Conservation (phyloP, 1,284 basidiomycete genomes). For the Ganoderma boninense region DNA sequence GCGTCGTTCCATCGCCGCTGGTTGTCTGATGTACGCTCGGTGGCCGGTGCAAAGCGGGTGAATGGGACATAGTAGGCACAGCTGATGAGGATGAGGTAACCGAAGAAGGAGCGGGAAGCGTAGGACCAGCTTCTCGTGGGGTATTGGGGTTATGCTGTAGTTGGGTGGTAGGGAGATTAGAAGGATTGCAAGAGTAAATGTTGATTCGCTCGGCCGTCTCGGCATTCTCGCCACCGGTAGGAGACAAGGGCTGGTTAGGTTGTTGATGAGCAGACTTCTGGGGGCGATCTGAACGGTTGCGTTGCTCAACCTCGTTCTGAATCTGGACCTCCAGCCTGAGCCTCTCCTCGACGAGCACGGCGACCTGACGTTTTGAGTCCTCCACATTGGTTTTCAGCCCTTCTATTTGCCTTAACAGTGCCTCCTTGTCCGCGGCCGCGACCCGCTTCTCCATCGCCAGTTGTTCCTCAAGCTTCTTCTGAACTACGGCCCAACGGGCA, state of each 20-base stretch:
- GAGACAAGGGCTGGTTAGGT: neutral
- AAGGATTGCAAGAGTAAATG: neutral
- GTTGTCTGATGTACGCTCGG: neutral
- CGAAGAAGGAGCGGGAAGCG: neutral
- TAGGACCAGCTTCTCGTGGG: too few species aligned
- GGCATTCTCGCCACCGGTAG: neutral
- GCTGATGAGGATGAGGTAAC: neutral
- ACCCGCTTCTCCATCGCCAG: slow-evolving; percentile 11
- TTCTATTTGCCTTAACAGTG: slow-evolving; percentile 12
- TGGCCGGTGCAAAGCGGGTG: neutral
- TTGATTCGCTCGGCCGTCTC: neutral
- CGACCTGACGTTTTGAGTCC: slow-evolving; percentile 9
- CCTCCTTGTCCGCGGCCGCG: slow-evolving; percentile 1
- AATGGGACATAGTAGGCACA: neutral
- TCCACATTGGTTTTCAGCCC: slow-evolving; percentile 15
- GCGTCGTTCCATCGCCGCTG: neutral
- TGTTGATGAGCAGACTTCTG: neutral
- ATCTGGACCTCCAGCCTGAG: slow-evolving; percentile 12
- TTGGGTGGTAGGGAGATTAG: neutral
- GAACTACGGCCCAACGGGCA: slow-evolving; percentile 3
- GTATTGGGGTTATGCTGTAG: neutral
- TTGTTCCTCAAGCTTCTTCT: slow-evolving; percentile 11
- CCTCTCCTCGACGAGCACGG: slow-evolving; percentile 18
- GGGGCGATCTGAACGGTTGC: neutral
- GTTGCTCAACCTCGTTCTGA: slow-evolving; percentile 5